Percentiles rank a stretch among this genome's conserved stretches.
Evolutionary conservation across 768 basidiomycete species (phyloP).

Genomic region (Podaxis sp.): DNA sequence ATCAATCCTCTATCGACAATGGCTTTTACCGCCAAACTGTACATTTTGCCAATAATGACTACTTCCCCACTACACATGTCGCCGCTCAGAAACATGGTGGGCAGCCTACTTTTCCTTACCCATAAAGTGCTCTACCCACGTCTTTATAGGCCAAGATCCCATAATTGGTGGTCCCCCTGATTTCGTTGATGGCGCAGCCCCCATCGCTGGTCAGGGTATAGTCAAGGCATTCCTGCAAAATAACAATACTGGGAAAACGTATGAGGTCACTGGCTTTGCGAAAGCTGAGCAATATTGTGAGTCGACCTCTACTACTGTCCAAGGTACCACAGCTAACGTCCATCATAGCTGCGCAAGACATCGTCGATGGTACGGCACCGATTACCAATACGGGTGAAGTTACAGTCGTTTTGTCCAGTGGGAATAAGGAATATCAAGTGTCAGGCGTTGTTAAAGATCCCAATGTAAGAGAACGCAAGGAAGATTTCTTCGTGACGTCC

Average conservation of each 20-base stretch:
- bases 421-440: too few relatives aligned
- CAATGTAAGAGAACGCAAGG: too few relatives aligned
- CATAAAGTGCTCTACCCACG: not conserved
- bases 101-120: slow-evolving; percentile 1
- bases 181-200: too few relatives aligned
- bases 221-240: too few relatives aligned
- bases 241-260: slow-evolving; percentile 7
- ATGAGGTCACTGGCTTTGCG: slow-evolving; percentile 15
- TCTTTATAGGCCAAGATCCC: slow-evolving; percentile 16
- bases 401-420: too few relatives aligned
- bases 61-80: slow-evolving; percentile 11
- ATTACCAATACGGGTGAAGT: too few relatives aligned
- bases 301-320: too few relatives aligned
- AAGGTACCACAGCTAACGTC: too few relatives aligned
- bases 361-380: too few relatives aligned
- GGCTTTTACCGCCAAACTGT: slow-evolving; percentile 27
- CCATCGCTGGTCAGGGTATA: too few relatives aligned
- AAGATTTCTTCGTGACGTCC: slow-evolving; percentile 17
- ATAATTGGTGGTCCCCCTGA: slow-evolving; percentile 16
- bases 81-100: slow-evolving; percentile 15
- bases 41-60: slow-evolving; percentile 11
- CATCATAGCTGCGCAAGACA: too few relatives aligned
- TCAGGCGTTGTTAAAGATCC: too few relatives aligned
- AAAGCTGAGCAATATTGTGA: not conserved
- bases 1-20: slow-evolving; percentile 32